Evolutionary conservation across 2,329 filamentous ascomycete species (phyloP).

Genomic region (Biscogniauxia marginata): DNA sequence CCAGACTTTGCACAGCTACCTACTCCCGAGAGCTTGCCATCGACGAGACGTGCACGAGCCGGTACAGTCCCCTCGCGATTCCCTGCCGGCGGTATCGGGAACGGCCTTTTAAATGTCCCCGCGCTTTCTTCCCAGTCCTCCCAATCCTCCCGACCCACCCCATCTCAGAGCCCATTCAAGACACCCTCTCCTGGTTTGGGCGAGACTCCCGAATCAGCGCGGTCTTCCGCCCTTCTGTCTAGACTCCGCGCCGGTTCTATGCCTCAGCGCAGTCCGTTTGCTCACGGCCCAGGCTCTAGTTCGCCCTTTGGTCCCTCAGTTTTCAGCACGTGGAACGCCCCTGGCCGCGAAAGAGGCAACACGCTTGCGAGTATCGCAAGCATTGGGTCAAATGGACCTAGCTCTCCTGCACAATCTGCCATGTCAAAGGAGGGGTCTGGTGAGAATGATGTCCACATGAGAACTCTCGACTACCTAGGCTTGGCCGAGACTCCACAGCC

Average conservation of each 20-base stretch:
- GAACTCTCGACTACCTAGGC: constrained; percentile 92
- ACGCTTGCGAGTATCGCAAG: constrained; percentile 82
- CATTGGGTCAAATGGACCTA: constrained; percentile 85
- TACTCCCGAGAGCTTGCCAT: constrained; percentile 62
- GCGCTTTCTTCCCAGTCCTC: constrained; percentile 71
- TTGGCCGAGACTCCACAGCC: constrained; percentile 91
- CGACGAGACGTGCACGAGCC: constrained; percentile 78
- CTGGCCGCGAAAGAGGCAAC: constrained; percentile 74
- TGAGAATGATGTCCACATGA: constrained; percentile 83
- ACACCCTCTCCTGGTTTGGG: constrained; percentile 59
- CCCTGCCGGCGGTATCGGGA: constrained; percentile 69
- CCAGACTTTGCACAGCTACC: constrained; percentile 80
- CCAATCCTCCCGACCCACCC: constrained; percentile 81
- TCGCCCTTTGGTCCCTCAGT: constrained; percentile 85
- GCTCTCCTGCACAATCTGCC: constrained; percentile 81
- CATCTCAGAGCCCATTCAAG: constrained; percentile 84
- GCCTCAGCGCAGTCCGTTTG: constrained; percentile 78
- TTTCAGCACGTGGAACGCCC: constrained; percentile 82
- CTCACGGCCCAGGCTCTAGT: constrained; percentile 50
- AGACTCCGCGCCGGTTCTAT: constrained; percentile 89
- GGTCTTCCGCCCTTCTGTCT: constrained; percentile 74
- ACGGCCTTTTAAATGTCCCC: constrained; percentile 56
- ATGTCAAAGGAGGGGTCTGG: constrained; percentile 82
- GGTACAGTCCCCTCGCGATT: constrained; percentile 96
- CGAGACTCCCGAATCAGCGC: constrained; percentile 44